Evolutionary conservation across 305 asterid species (phyloP), one percentile per base, ranked within the genome.

Genomic region (Andrographis paniculata): DNA sequence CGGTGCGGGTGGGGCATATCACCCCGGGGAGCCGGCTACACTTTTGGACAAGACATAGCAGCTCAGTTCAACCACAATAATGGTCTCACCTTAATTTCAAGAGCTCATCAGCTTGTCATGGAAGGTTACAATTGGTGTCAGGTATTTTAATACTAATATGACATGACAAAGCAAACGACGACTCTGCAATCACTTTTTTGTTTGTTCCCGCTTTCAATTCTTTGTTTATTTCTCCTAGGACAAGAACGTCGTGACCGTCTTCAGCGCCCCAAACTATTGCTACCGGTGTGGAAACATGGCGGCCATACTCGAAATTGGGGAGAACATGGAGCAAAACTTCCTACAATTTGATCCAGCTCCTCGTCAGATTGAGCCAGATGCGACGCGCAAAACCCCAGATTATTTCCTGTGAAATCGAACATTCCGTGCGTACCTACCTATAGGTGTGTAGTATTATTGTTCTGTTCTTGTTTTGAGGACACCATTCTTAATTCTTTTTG

Each of bases 1-100:
- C 84, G 94, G 14, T 88, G 94, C 47, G 97, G 97, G 5, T 88
- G 97, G 97, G 97, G 95, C 18, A 85, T 89, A 64, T 89, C 98
- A 36, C 98, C 98, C 1, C 87, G 98, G 23, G 98, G 98, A 42
- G 94, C 93, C 53, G 95, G 97, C 38, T 89, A 82, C 79, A 85
- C 97, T 52, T 89, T 89, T 58, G 97, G 98, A 59, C 98, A 85
- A 66, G 98, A 88, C 55, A 76, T 88, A 60, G 97, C 97, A 22
- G 67, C 85, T 51, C 97, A 79, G 57, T 88, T 88, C 73, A 88
- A 88, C 75, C 94, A 88, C 73, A 85, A 94, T 17, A 88, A 88
- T 47, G 97, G 97, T 58, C 93, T 88, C 53, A 60, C 71, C 28
- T 80, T 88, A 48, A 88, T 88, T 58, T 88, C 95, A 48, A 88